Percentiles rank a stretch among this genome's conserved stretches.
These are phyloP conservation scores for Thoreauomyces humboldtii DNA, from an alignment of 192 early-diverging fungal genomes.

Conservation along the genomic window DNA sequence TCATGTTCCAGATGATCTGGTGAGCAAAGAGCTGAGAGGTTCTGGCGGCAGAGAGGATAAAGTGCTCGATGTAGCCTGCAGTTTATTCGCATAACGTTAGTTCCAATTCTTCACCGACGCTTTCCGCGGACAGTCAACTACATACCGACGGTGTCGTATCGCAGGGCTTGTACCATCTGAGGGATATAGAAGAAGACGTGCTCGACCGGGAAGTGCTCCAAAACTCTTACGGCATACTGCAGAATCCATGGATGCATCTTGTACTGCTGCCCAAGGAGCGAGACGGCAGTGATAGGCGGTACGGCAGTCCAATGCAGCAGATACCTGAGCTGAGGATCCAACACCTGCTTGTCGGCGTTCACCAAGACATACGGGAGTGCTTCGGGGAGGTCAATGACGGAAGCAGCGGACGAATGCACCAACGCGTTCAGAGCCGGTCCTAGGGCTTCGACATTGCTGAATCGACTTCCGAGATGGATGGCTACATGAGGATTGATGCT, in stretches of 20 bases:
- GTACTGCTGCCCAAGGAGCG: constrained; percentile 71
- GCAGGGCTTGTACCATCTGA: constrained; percentile 94
- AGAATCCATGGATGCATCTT: constrained; percentile 81
- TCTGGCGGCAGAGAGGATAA: constrained; percentile 89
- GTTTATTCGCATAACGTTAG: too few species aligned
- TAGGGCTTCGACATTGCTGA: constrained; percentile 62
- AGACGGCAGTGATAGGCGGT: constrained; percentile 84
- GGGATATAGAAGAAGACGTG: constrained; percentile 98
- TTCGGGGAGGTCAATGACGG: constrained; percentile 67
- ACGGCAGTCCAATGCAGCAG: constrained; percentile 88
- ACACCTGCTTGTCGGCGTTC: constrained; percentile 32
- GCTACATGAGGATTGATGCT: constrained; percentile 76
- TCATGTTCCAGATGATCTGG: constrained; percentile 99
- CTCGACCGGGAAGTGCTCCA: constrained; percentile 89
- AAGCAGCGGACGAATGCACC: background rate
- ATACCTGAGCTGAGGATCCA: constrained; percentile 44
- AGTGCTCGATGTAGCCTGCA: constrained; percentile 89
- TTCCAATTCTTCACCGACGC: too few species aligned
- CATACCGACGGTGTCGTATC: constrained; percentile 70
- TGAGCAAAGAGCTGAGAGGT: constrained; percentile 97
- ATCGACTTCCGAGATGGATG: constrained; percentile 72
- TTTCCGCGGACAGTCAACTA: too few species aligned
- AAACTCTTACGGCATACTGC: constrained; percentile 89
- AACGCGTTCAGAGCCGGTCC: constrained; percentile 54
- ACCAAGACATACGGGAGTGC: constrained; percentile 74